Conservation (phyloP, 495 filamentous ascomycete species). For the Aspergillus steynii region DNA sequence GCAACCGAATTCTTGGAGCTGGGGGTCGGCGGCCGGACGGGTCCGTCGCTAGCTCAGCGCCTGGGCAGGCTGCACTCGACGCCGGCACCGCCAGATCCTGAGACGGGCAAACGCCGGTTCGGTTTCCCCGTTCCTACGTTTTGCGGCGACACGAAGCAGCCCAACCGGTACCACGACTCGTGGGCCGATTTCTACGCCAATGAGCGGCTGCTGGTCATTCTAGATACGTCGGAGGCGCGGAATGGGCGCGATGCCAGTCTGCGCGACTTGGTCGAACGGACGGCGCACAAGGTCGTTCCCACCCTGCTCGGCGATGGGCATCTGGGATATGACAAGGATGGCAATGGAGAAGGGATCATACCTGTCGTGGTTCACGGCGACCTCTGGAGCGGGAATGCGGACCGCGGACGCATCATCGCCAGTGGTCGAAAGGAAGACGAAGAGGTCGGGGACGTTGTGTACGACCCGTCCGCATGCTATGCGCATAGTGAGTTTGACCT, state of each 20-base stretch:
- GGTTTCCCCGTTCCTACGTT: conserved; percentile 83
- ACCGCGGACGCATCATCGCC: conserved; percentile 61
- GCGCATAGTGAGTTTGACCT: conserved; percentile 88
- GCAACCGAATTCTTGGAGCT: conserved; percentile 82
- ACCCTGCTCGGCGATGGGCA: conserved; percentile 66
- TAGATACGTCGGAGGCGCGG: conserved; percentile 52
- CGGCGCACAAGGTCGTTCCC: conserved; percentile 64
- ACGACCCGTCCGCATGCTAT: conserved; percentile 77
- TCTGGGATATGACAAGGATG: conserved; percentile 53
- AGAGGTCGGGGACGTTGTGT: conserved; percentile 76
- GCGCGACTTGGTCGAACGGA: conserved; percentile 61
- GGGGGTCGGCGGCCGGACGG: conserved; percentile 23
- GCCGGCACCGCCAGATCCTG: conserved; percentile 58
- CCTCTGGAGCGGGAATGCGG: conserved; percentile 85
- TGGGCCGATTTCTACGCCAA: conserved; percentile 88
- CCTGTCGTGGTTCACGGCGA: conserved; percentile 90
- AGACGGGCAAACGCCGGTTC: conserved; percentile 61
- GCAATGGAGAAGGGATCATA: conserved; percentile 49
- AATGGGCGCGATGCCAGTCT: conserved; percentile 67
- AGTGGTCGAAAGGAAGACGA: conserved; percentile 30
- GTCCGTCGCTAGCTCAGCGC: conserved; percentile 65
- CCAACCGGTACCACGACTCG: conserved; percentile 63
- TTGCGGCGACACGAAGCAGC: conserved; percentile 81
- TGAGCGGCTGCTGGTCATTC: conserved; percentile 65
- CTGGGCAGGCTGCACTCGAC: conserved; percentile 79